These are phyloP conservation scores for Pseudogymnoascus sp. DNA, from an alignment of 2,329 filamentous ascomycete genomes.

Conservation along the genomic window DNA sequence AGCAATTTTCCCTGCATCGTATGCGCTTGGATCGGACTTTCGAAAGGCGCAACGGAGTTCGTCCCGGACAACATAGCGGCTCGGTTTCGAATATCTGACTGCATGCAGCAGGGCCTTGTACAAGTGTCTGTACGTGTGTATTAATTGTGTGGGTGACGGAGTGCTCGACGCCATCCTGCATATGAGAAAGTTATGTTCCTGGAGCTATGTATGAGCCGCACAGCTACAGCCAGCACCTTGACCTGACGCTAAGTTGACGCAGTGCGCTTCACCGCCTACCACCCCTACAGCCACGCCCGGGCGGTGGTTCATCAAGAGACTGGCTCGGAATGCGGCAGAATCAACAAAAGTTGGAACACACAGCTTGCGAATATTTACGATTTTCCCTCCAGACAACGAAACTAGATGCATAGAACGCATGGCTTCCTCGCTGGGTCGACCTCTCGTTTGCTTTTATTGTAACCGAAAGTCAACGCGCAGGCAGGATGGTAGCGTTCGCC, in stretches of 20 bases:
- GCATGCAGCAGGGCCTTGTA: conserved; percentile 60
- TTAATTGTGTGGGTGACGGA: conserved; percentile 31
- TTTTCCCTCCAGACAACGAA: not conserved
- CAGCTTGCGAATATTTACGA: not conserved
- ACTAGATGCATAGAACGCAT: conserved; percentile 9
- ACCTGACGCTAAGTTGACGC: not conserved
- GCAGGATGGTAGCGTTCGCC: conserved; percentile 48
- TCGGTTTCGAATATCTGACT: conserved; percentile 61
- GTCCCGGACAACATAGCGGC: conserved; percentile 52
- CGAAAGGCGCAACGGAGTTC: conserved; percentile 52
- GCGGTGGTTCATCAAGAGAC: not conserved
- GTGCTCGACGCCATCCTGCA: not conserved
- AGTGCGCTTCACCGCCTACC: not conserved
- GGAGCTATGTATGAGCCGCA: not conserved
- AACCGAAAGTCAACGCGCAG: conserved; percentile 54
- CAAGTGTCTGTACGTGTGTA: conserved; percentile 61
- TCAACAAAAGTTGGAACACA: not conserved
- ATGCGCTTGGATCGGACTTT: conserved; percentile 34
- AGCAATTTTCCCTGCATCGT: conserved; percentile 44
- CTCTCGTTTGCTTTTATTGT: conserved; percentile 75
- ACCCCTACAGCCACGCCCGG: not conserved
- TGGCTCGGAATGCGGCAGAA: conserved; percentile 1
- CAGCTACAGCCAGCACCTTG: not conserved
- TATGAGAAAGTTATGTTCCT: not conserved
- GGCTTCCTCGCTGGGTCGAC: conserved; percentile 23